Conservation (phyloP, 177 flowering plant species). For the Vitis hybrid region DNA sequence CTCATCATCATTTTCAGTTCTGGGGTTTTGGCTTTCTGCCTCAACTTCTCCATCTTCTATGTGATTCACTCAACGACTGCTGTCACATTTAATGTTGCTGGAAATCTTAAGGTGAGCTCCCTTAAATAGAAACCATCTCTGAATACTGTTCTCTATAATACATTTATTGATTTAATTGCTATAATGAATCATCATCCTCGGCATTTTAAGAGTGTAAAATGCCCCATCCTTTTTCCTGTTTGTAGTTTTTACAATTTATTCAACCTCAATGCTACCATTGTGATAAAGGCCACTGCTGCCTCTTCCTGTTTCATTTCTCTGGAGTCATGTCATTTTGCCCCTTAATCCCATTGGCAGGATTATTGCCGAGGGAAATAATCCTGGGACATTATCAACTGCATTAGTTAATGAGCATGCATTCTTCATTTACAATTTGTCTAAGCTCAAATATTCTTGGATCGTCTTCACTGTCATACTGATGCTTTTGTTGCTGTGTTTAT, state of each 20-base stretch:
- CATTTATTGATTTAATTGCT: not conserved
- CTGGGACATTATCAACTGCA: too few relatives aligned
- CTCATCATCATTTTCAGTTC: slow-evolving; percentile 79
- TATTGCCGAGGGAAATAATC: too few relatives aligned
- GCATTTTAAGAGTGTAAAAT: not conserved
- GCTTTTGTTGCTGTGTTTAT: not conserved
- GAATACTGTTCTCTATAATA: not conserved
- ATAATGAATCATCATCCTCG: not conserved
- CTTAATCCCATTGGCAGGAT: too few relatives aligned
- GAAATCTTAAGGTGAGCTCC: slow-evolving; percentile 86
- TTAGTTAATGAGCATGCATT: too few relatives aligned
- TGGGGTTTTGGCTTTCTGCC: slow-evolving; percentile 92
- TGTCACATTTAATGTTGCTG: slow-evolving; percentile 97
- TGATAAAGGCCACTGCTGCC: too few relatives aligned
- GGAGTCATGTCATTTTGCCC: too few relatives aligned
- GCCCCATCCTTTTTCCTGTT: too few relatives aligned
- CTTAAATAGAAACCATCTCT: not conserved
- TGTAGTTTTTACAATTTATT: too few relatives aligned
- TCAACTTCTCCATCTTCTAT: slow-evolving; percentile 95
- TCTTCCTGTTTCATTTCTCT: too few relatives aligned
- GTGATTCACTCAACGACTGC: slow-evolving; percentile 99
- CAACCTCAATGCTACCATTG: too few relatives aligned
- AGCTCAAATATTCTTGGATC: not conserved
- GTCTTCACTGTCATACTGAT: not conserved
- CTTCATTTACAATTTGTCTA: too few relatives aligned